phyloP scores from a whole-genome alignment of 2,329 filamentous ascomycete species.

The Tolypocladium album region DNA sequence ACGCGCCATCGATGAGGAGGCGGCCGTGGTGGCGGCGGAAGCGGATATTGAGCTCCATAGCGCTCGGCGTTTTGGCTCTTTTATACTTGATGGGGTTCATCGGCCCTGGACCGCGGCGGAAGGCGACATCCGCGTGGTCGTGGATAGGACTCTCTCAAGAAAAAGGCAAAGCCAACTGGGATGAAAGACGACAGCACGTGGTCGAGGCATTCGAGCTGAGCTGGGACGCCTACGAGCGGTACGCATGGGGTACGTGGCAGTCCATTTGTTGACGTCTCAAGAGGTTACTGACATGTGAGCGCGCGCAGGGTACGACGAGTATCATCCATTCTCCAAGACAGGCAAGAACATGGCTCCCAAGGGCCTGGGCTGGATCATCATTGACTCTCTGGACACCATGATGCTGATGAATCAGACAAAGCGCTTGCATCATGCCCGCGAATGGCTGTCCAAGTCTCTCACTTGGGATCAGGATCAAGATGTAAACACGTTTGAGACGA shows the following conservation, averaged over 20 bases:
- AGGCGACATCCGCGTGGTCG: conserved; percentile 36
- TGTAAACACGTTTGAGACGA: conserved; percentile 96
- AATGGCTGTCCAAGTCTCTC: conserved; percentile 76
- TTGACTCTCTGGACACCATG: conserved; percentile 90
- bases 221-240: conserved; percentile 85
- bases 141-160: conserved; percentile 45
- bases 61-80: conserved; percentile 43
- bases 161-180: conserved; percentile 55
- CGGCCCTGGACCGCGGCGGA: conserved; percentile 19
- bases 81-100: conserved; percentile 65
- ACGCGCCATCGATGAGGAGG: conserved; percentile 48
- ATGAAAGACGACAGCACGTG: conserved; percentile 65
- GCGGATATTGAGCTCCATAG: conserved; percentile 40
- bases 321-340: conserved; percentile 68
- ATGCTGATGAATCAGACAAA: conserved; percentile 97
- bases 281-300: conserved; percentile 14
- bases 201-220: conserved; percentile 84
- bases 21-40: conserved; percentile 54
- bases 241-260: conserved; percentile 76
- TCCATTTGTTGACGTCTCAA: not conserved
- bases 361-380: conserved; percentile 95
- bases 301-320: conserved; percentile 65
- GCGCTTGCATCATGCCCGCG: conserved; percentile 69
- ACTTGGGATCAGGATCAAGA: conserved; percentile 89
- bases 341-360: conserved; percentile 77